Evolutionary conservation across 1,139 yeast species (phyloP), one percentile per base, ranked within the genome.

Genomic region (Barnettozyma hawaiiensis): DNA sequence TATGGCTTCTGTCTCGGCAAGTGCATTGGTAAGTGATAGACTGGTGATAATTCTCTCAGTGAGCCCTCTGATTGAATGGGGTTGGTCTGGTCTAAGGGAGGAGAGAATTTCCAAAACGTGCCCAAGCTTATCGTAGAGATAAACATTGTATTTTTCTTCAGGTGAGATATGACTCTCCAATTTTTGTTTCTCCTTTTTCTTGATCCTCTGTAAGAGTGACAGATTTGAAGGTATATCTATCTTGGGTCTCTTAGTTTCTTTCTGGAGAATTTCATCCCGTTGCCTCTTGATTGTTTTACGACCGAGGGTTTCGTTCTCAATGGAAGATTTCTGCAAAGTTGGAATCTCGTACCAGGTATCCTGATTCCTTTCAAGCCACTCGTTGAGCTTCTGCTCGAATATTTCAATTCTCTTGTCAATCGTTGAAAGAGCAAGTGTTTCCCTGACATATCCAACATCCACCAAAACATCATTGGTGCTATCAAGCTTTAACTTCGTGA

Each of bases 121-220:
- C 2, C 59, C 63, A 35, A 70, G 52, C 51, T 76, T 78, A 5
- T 72, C 69, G 6, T 59, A 52, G 11, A 78, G 53, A 47, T 65
- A 73, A 20, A 57, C 50, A 6, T 66, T 53, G 46, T 73, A 65
- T 37, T 65, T 65, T 22, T 55, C 46, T 47, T 71, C 68, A 2
- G 71, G 69, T 1, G 67, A 27, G 0, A 45, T 20, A 7, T 40
- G 31, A 9, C 41, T 44, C 18, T 54, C 53, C 10, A 52, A 51
- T 7, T 45, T 52, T 8, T 51, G 43, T 36, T 59, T 53, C 45
- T 71, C 75, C 44, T 68, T 70, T 22, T 60, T 41, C 44, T 57
- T 60, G 33, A 71, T 69, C 40, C 78, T 52, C 44, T 74, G 76
- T 3, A 73, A 52, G 7, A 74, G 53, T 2, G 74, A 61, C 10